Evolutionary conservation across 805 yeast species (phyloP), one percentile per base, ranked within the genome.

Genomic region (Pichia ethanolica): DNA sequence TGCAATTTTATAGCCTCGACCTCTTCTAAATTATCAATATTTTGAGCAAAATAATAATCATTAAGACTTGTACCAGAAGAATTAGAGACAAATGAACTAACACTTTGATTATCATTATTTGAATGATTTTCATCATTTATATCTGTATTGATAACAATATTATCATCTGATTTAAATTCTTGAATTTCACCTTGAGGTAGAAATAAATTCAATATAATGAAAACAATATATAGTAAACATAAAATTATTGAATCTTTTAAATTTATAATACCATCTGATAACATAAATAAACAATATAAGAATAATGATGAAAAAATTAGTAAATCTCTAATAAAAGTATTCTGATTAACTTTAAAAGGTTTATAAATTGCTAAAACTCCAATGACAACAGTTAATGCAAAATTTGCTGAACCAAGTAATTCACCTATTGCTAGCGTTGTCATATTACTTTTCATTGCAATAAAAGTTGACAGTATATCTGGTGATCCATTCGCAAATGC

Each of bases 401-500:
- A 76, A n/a, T 73, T 68, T 1, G 81, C 74, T 1, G 81, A 76
- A 0, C 83, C 83, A 41, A 77, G 56, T 30, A 78, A 59, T 58
- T 78, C 83, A 3, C 81, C 75, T 4, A 78, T 63, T 0, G 82
- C 83, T 58, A 78, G 64, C 1, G 68, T 49, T 0, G 84, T 79
- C 1, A 52, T 36, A n/a, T 79, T 82, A 1, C 80, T 68, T 11
- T 75, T 73, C 79, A 93, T 77, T 4, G 97, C 96, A 44, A 83
- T 82, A 62, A 81, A 87, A 0, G 96, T 89, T 43, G 91, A 78
- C 36, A 89, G 76, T 4, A 91, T 80, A 64, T 91, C 99, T 0
- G 97, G 96, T 0, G 95, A 75, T 4, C 96, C 95, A 66, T 91
- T 91, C 0, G 97, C 98, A 52, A 91, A 73, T 0, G 98, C 96